phyloP scores from a whole-genome alignment of 768 basidiomycete genomes.

The Xerocomus spinulosus region DNA sequence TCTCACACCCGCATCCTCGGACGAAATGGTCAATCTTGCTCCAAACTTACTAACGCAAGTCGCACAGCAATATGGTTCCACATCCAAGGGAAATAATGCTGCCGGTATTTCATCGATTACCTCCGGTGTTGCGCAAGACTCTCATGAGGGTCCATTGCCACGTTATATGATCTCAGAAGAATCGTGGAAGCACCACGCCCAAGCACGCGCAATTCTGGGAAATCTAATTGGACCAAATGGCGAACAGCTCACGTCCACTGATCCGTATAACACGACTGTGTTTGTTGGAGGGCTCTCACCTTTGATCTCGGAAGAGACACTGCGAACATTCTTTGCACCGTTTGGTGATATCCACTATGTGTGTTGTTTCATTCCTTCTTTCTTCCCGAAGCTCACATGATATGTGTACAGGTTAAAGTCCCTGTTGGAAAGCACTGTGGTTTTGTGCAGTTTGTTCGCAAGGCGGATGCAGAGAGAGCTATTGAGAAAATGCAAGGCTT shows the following conservation, averaged over 20 bases:
- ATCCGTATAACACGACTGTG: slow-evolving; percentile 95
- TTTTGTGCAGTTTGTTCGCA: slow-evolving; percentile 91
- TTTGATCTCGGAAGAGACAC: slow-evolving; percentile 84
- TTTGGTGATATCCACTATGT: slow-evolving; percentile 94
- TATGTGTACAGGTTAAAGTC: slow-evolving; percentile 73
- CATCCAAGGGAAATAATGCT: slow-evolving; percentile 28
- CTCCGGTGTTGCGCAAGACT: slow-evolving; percentile 40
- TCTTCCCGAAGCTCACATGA: slow-evolving; percentile 1
- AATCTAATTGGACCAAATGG: slow-evolving; percentile 85
- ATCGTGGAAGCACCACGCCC: slow-evolving; percentile 81
- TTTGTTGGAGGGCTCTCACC: slow-evolving; percentile 91
- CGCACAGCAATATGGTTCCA: slow-evolving; percentile 42
- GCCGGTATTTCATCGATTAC: slow-evolving; percentile 28
- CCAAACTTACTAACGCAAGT: slow-evolving; percentile 45
- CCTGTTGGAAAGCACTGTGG: slow-evolving; percentile 94
- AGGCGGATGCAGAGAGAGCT: slow-evolving; percentile 86
- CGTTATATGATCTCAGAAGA: slow-evolving; percentile 65
- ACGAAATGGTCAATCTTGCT: slow-evolving; percentile 49
- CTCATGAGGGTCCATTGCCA: slow-evolving; percentile 39
- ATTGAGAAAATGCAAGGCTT: slow-evolving; percentile 98
- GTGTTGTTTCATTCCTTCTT: slow-evolving; percentile 26
- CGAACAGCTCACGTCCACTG: slow-evolving; percentile 80
- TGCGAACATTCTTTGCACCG: slow-evolving; percentile 87
- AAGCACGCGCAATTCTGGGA: slow-evolving; percentile 76
- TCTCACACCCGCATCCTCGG: slow-evolving; percentile 44